These are phyloP conservation scores for Didymella segeticola DNA, from an alignment of 2,329 filamentous ascomycete species.

Conservation along the genomic window DNA sequence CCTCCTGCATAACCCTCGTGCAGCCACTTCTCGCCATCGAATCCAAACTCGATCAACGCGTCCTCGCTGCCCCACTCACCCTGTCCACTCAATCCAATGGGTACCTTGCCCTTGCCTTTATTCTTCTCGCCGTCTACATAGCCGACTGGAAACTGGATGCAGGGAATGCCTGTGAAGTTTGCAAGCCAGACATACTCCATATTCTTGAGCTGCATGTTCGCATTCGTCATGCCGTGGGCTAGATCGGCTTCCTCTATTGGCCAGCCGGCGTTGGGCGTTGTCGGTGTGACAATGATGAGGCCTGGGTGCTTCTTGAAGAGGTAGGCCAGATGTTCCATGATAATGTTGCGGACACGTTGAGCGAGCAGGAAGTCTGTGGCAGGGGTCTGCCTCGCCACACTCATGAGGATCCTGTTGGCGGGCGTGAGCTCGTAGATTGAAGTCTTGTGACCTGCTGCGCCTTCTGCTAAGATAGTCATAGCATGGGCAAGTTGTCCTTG, in stretches of 20 bases:
- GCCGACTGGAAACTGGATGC: constrained; percentile 76
- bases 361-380: constrained; percentile 75
- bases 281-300: constrained; percentile 79
- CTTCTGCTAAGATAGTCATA: constrained; percentile 77
- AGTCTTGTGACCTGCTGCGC: constrained; percentile 58
- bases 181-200: constrained; percentile 90
- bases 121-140: constrained; percentile 67
- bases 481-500: constrained; percentile 80
- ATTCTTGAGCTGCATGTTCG: constrained; percentile 72
- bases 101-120: constrained; percentile 59
- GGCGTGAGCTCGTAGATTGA: constrained; percentile 65
- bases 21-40: constrained; percentile 59
- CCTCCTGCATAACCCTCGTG: constrained; percentile 47
- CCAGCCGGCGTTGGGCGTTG: constrained; percentile 78
- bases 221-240: constrained; percentile 71
- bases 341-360: constrained; percentile 73
- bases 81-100: constrained; percentile 62
- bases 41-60: constrained; percentile 59
- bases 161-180: constrained; percentile 81
- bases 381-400: constrained; percentile 68
- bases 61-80: constrained; percentile 63
- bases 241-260: constrained; percentile 70
- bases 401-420: constrained; percentile 73
- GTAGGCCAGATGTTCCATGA: constrained; percentile 79
- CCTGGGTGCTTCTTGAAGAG: constrained; percentile 75